Evolutionary conservation across 208 protist species (phyloP).

Genomic region (Borovskyia barvae): DNA sequence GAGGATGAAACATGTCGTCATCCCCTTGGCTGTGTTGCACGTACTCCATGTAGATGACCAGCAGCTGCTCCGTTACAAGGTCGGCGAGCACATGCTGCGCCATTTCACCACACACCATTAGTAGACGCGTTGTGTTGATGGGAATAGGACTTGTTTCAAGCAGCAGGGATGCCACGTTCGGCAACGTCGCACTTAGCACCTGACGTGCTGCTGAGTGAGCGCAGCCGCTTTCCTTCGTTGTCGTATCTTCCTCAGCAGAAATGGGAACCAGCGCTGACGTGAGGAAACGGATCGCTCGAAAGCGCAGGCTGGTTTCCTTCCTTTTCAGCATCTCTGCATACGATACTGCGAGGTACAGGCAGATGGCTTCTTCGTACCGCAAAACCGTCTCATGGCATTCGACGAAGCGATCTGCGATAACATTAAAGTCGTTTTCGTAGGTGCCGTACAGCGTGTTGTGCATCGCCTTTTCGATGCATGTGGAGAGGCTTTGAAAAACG

Average conservation of each 20-base stretch:
- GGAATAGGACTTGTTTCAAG: conserved; percentile 79
- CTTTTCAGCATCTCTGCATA: conserved; percentile 67
- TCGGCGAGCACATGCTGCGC: conserved; percentile 30
- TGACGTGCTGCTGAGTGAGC: conserved; percentile 19
- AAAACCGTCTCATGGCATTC: conserved; percentile 44
- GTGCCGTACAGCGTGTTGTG: conserved; percentile 52
- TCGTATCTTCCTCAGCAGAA: conserved; percentile 24
- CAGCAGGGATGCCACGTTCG: conserved; percentile 58
- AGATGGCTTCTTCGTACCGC: conserved; percentile 48
- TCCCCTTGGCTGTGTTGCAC: conserved; percentile 31
- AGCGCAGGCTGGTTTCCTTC: conserved; percentile 48
- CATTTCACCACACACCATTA: conserved; percentile 66
- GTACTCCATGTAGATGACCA: conserved; percentile 31
- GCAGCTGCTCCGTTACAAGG: conserved; percentile 35
- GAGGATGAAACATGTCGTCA: conserved; percentile 42
- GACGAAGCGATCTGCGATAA: conserved; percentile 58
- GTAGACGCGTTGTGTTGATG: conserved; percentile 78
- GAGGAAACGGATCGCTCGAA: conserved; percentile 73
- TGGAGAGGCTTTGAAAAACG: conserved; percentile 55
- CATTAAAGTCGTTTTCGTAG: conserved; percentile 68
- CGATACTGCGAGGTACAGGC: conserved; percentile 42
- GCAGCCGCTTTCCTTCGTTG: conserved; percentile 19
- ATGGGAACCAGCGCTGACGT: conserved; percentile 59
- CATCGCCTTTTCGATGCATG: conserved; percentile 71
- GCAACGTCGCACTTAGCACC: conserved; percentile 33